Evolutionary conservation across 2,329 filamentous ascomycete species (phyloP), one percentile per base, ranked within the genome.

Genomic region (Colletotrichum cuscutae): DNA sequence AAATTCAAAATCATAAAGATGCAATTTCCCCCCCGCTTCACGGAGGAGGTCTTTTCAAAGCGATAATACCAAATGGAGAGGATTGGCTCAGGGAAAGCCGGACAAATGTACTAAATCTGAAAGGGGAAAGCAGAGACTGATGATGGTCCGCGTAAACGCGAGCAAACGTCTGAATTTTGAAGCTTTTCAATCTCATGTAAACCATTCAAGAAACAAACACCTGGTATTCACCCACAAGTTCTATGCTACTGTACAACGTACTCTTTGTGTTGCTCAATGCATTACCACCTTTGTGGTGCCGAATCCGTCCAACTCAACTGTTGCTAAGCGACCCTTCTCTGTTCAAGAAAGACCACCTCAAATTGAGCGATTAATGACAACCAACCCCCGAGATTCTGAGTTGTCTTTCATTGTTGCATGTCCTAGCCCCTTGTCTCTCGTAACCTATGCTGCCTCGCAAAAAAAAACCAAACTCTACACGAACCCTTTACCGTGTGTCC

Each of bases 231-330:
- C 57, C 5, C 62, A 37, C 75, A 75, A n/a, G 19, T 72, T 72
- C 76, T 80, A 78, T 78, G 77, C 76, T 82, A 81, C 77, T 84
- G 81, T 83, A 84, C 82, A 85, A 56, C 81, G 76, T 81, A 80
- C 77, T 42, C 37, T 42, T 79, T 78, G 76, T 74, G 77, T 35
- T 35, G 75, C 71, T 42, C 37, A 61, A 70, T 22, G 58, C 32
- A 64, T 19, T 13, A 52, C 68, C 32, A 35, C 52, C 24, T 28
- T 58, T 67, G 64, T 63, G 54, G 65, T 52, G 30, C 30, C 35
- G 15, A 19, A 54, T 69, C 52, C 68, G 68, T 72, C 61, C 74
- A 59, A 46, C 74, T 73, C 75, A 59, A 75, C 58, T n/a, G 65
- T 60, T n/a, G 66, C 56, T n/a, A 37, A 71, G 46, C 56, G 35